Evolutionary conservation across 2,329 filamentous ascomycete genomes (phyloP), one percentile per base, ranked within the genome.

Genomic region (Colletotrichum sp.): DNA sequence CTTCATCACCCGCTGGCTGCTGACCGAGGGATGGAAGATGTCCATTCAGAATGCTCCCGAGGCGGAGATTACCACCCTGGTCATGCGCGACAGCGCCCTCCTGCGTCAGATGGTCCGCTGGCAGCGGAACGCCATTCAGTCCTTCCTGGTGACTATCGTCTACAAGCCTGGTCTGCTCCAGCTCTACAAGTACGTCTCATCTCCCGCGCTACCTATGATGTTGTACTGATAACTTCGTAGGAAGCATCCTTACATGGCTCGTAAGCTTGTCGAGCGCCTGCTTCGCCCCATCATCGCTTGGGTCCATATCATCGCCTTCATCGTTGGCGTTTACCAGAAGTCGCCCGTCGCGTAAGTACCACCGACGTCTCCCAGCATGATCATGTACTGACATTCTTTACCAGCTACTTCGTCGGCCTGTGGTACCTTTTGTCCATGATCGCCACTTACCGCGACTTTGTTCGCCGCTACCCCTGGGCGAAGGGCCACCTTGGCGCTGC

Each of bases 1-100:
- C 4, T 82, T 81, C 70, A 78, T 83, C 63, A 82, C 82, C 2
- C 78, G 79, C 8, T 83, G 79, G 75, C 64, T 83, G 0, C 65
- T 80, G 4, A 80, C 78, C 30, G 73, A 80, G 21, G 79, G 81
- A 39, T 82, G 79, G 79, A 75, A 71, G 18, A 67, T 83, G 3
- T 79, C 77, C 13, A 78, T 82, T 28, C 82, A 83, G 69, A 72
- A 81, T 3, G 76, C 66, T 0, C 77, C 78, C 3, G 79, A 81
- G 68, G 79, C 80, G 1, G 64, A 72, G 10, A 79, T 83, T 1
- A 72, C 66, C 6, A 83, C 81, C 1, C 68, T 77, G 0, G 64
- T 82, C 18, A 75, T 79, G 66, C 28, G 68, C 1, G 78, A 81
- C 60, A 48, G 18, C 1, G 32, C 69, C 1, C 80, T 80, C 18